Conservation (phyloP, 2,329 filamentous ascomycete species). For the Keithomyces neogunnii region DNA sequence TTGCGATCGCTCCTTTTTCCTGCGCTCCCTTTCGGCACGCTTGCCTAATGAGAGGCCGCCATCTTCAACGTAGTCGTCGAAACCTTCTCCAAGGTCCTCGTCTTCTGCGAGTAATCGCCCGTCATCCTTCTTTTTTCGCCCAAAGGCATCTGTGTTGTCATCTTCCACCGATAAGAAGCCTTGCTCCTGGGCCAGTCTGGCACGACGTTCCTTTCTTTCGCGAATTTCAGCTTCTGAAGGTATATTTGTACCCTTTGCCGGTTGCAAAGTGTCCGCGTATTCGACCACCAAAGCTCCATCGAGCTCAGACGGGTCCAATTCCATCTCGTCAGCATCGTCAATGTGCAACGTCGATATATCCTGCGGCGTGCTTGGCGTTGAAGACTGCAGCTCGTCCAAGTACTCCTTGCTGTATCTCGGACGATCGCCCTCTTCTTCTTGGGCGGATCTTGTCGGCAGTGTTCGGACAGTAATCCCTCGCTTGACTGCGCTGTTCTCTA, state of each 20-base stretch:
- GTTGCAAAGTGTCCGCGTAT: conserved; percentile 24
- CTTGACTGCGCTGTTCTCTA: conserved; percentile 58
- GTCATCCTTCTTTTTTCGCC: conserved; percentile 53
- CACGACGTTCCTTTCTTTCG: conserved; percentile 83
- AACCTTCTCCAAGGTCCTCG: conserved; percentile 87
- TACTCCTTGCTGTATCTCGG: conserved; percentile 83
- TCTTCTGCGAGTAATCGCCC: conserved; percentile 76
- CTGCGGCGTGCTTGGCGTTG: conserved; percentile 75
- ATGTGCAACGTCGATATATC: conserved; percentile 40
- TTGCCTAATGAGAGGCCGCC: conserved; percentile 69
- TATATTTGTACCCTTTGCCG: conserved; percentile 41
- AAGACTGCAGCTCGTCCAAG: conserved; percentile 74
- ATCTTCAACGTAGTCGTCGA: conserved; percentile 85
- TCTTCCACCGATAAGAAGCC: conserved; percentile 59
- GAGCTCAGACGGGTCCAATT: conserved; percentile 50
- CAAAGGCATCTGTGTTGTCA: conserved; percentile 36
- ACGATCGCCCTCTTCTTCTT: conserved; percentile 53
- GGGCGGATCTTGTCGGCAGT: conserved; percentile 44
- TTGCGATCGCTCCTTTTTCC: conserved; percentile 57
- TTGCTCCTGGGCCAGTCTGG: conserved; percentile 64
- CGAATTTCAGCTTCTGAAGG: conserved; percentile 77
- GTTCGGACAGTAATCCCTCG: conserved; percentile 38
- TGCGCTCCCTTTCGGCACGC: conserved; percentile 67
- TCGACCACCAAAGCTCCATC: conserved; percentile 59
- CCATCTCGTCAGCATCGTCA: conserved; percentile 42